Evolutionary conservation across 768 basidiomycete genomes (phyloP).

Genomic region (Phylloporus sp.): DNA sequence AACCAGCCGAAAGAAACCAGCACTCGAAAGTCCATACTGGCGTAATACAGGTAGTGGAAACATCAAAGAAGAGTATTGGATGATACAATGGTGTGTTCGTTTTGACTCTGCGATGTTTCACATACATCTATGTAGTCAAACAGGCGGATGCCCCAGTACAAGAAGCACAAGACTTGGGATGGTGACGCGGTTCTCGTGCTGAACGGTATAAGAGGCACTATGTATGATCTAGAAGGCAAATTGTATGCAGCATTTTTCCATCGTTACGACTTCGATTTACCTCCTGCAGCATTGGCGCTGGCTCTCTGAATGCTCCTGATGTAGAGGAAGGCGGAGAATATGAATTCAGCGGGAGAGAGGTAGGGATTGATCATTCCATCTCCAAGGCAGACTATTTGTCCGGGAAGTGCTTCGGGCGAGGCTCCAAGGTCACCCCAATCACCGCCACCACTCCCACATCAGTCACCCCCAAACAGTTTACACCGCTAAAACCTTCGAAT

Average conservation of each 20-base stretch:
- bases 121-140: neutral
- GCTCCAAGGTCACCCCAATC: slow-evolving; percentile 17
- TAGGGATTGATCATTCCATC: slow-evolving; percentile 61
- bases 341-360: slow-evolving; percentile 50
- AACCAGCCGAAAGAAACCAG: slow-evolving; percentile 26
- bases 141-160: slow-evolving; percentile 67
- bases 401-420: slow-evolving; percentile 58
- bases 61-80: slow-evolving; percentile 53
- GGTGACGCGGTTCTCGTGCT: slow-evolving; percentile 70
- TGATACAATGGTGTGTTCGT: slow-evolving; percentile 65
- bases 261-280: neutral
- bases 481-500: slow-evolving; percentile 30
- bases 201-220: slow-evolving; percentile 40
- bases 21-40: slow-evolving; percentile 20
- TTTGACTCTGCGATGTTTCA: neutral
- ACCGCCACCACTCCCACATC: slow-evolving; percentile 22
- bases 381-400: slow-evolving; percentile 55
- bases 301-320: slow-evolving; percentile 43
- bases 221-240: slow-evolving; percentile 65
- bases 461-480: slow-evolving; percentile 29
- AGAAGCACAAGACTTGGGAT: slow-evolving; percentile 91
- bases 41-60: slow-evolving; percentile 6
- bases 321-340: slow-evolving; percentile 36
- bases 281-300: slow-evolving; percentile 45
- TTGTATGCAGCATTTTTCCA: slow-evolving; percentile 40